Evolutionary conservation across 1,284 basidiomycete genomes (phyloP).

Genomic region (Inonotus obliquus): DNA sequence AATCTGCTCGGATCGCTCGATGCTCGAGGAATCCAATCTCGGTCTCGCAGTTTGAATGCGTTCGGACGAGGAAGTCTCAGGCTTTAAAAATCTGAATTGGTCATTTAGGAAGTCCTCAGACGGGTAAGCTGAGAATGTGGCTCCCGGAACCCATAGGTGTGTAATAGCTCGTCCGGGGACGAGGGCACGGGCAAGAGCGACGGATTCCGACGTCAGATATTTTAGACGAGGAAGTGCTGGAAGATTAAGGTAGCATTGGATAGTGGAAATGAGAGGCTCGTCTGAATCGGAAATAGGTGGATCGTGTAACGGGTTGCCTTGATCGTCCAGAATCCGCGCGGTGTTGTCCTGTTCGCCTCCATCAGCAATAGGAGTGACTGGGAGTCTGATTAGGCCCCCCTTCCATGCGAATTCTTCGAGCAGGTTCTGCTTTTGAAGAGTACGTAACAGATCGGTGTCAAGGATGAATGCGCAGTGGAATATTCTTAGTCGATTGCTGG

Average conservation of each 20-base stretch:
- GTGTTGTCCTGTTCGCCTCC: too few species aligned
- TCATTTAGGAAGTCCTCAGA: conserved; percentile 1
- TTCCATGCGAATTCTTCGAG: conserved; percentile 11
- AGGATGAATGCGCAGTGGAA: conserved; percentile 11
- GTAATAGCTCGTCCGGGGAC: conserved; percentile 9
- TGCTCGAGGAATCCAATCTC: background rate
- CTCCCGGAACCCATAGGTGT: conserved; percentile 13
- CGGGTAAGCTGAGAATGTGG: background rate
- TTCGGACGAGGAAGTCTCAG: background rate
- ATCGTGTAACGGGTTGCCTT: background rate
- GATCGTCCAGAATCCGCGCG: background rate
- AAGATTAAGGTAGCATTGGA: background rate
- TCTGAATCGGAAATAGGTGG: background rate
- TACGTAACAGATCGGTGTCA: background rate
- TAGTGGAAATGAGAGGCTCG: background rate
- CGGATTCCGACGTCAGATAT: conserved; percentile 7
- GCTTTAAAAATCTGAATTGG: background rate
- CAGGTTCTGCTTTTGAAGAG: background rate
- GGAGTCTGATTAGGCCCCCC: background rate
- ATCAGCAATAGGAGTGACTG: background rate
- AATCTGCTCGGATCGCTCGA: background rate
- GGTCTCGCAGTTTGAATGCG: background rate
- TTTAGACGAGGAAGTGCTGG: conserved; percentile 1
- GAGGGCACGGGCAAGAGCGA: conserved; percentile 6
- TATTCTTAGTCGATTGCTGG: background rate